Evolutionary conservation across 441 rosid genomes (phyloP).

Genomic region (Arabidopsis lyrata): DNA sequence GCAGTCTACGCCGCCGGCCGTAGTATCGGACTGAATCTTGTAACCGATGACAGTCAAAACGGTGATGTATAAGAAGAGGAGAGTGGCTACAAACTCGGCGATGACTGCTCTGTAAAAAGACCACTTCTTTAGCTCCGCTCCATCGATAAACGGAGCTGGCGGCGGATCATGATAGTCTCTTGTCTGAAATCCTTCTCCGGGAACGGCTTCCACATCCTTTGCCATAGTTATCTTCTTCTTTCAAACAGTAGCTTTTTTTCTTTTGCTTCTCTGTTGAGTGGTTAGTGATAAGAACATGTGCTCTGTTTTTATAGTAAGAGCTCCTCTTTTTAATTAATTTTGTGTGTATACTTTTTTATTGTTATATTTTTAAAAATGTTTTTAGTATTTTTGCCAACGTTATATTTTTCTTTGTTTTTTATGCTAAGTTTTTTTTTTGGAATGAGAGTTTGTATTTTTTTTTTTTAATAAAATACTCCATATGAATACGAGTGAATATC

Average conservation of each 20-base stretch:
- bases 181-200: conserved; percentile 45
- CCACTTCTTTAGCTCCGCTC: conserved; percentile 49
- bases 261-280: conserved; percentile 38
- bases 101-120: conserved; percentile 54
- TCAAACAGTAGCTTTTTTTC: conserved; percentile 7
- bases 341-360: conserved; percentile 8
- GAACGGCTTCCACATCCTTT: conserved; percentile 40
- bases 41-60: conserved; percentile 52
- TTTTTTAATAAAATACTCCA: background rate
- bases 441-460: background rate
- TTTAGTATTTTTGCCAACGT: background rate
- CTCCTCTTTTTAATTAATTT: conserved; percentile 12
- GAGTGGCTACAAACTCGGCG: conserved; percentile 55
- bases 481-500: conserved; percentile 2
- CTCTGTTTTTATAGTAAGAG: conserved; percentile 43
- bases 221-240: conserved; percentile 21
- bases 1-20: conserved; percentile 38
- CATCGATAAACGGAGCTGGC: conserved; percentile 45
- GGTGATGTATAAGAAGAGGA: conserved; percentile 48
- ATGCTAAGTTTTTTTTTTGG: conserved; percentile 14
- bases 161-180: conserved; percentile 57
- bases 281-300: conserved; percentile 37
- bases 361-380: background rate
- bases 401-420: conserved; percentile 2
- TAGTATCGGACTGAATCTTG: conserved; percentile 30